Percentiles rank a stretch among this genome's conserved stretches.
These are phyloP conservation scores for Huntiella abstrusa DNA, from an alignment of 2,329 filamentous ascomycete species.

Conservation along the genomic window DNA sequence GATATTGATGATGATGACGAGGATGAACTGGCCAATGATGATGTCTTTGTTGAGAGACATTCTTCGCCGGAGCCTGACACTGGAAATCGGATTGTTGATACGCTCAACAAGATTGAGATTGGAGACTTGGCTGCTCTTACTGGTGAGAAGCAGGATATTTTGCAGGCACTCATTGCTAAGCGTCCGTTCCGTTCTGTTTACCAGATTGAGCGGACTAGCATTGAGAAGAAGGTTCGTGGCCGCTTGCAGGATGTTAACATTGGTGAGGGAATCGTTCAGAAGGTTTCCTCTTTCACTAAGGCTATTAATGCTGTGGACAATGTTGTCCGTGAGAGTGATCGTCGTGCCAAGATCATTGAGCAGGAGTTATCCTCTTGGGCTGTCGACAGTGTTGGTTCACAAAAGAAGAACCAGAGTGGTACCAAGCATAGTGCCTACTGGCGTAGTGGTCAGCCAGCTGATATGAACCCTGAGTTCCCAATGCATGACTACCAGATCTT, in stretches of 20 bases:
- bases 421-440: constrained; percentile 3
- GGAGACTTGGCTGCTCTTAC: constrained; percentile 70
- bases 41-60: constrained; percentile 13
- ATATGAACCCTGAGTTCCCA: constrained; percentile 56
- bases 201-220: constrained; percentile 46
- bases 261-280: constrained; percentile 33
- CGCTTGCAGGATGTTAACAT: constrained; percentile 25
- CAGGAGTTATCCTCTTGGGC: constrained; percentile 28
- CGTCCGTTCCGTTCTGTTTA: constrained; percentile 45
- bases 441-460: constrained; percentile 41
- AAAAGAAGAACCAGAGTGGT: constrained; percentile 10
- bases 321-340: constrained; percentile 58
- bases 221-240: constrained; percentile 25
- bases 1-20: constrained; percentile 20
- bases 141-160: constrained; percentile 48
- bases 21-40: constrained; percentile 23
- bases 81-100: constrained; percentile 42
- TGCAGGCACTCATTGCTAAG: constrained; percentile 49
- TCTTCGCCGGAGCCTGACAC: constrained; percentile 13
- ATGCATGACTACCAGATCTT: constrained; percentile 92
- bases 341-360: constrained; percentile 41
- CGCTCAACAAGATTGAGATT: constrained; percentile 62
- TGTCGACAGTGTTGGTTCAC: constrained; percentile 27
- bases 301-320: constrained; percentile 71
- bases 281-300: constrained; percentile 50